These are phyloP conservation scores for Silene coronaria DNA, from an alignment of 179 eudicot species.

Conservation along the genomic window DNA sequence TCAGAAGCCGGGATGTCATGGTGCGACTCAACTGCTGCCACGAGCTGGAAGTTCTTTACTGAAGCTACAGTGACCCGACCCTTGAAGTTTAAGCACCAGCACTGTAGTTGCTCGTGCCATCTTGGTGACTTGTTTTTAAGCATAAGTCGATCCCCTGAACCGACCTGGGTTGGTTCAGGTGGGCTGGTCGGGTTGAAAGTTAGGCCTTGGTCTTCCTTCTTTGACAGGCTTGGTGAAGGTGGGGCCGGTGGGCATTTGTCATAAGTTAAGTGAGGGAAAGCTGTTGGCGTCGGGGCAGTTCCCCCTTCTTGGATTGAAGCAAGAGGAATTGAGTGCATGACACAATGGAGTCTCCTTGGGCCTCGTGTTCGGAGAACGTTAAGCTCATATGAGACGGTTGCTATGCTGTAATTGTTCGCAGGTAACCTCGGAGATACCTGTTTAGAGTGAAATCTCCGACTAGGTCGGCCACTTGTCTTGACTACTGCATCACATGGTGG, in stretches of 20 bases:
- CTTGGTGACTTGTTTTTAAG: slow-evolving; percentile 84
- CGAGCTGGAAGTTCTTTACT: slow-evolving; percentile 92
- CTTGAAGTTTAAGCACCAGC: slow-evolving; percentile 88
- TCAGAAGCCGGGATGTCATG: slow-evolving; percentile 61
- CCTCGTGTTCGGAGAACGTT: slow-evolving; percentile 81
- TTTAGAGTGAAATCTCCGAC: slow-evolving; percentile 61
- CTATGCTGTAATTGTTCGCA: slow-evolving; percentile 56
- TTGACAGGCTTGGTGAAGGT: slow-evolving; percentile 27
- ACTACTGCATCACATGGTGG: slow-evolving; percentile 41
- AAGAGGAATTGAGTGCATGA: slow-evolving; percentile 61
- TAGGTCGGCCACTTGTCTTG: slow-evolving; percentile 34
- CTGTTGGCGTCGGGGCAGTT: slow-evolving; percentile 71
- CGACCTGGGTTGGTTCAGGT: slow-evolving; percentile 17
- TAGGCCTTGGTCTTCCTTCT: slow-evolving; percentile 38
- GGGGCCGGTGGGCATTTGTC: slow-evolving; percentile 24
- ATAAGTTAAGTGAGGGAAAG: slow-evolving; percentile 43
- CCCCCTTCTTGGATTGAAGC: slow-evolving; percentile 84
- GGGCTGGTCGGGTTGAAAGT: slow-evolving; percentile 35
- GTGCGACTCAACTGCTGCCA: slow-evolving; percentile 70
- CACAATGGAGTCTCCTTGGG: slow-evolving; percentile 68
- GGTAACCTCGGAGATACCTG: slow-evolving; percentile 71
- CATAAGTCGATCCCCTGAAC: slow-evolving; percentile 39
- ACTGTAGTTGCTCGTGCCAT: slow-evolving; percentile 92
- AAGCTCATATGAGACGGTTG: slow-evolving; percentile 71
- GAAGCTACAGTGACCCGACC: slow-evolving; percentile 93